These are phyloP conservation scores for Quercus wislizeni DNA, from an alignment of 306 rosid species.

Conservation along the genomic window DNA sequence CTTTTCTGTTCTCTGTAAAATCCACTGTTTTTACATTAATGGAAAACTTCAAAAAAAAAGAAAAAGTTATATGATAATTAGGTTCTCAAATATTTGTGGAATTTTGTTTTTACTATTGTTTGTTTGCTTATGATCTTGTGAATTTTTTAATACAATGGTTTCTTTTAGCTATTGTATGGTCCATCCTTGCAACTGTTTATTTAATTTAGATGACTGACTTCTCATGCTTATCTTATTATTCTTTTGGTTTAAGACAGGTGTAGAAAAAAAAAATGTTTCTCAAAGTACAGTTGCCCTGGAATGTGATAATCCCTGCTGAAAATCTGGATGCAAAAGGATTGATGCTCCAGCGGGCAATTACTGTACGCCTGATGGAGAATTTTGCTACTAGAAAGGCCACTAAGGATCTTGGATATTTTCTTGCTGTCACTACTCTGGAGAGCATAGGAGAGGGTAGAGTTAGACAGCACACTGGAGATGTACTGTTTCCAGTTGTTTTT, in stretches of 20 bases:
- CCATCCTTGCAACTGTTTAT: background rate
- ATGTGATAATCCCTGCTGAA: constrained; percentile 75
- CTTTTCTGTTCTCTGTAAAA: too few relatives aligned
- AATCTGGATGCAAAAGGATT: constrained; percentile 53
- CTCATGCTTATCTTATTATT: constrained; percentile 3
- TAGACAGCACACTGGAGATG: constrained; percentile 73
- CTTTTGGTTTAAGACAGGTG: constrained; percentile 29
- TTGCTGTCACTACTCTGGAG: constrained; percentile 73
- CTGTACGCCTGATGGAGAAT: constrained; percentile 55
- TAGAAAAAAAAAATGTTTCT: constrained; percentile 54
- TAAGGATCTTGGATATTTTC: constrained; percentile 72
- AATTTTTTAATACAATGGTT: background rate
- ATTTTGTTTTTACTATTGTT: background rate
- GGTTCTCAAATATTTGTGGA: background rate
- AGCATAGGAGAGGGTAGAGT: constrained; percentile 80
- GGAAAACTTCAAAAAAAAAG: background rate
- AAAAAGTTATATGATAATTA: background rate
- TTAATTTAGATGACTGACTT: background rate
- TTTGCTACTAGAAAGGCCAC: constrained; percentile 72
- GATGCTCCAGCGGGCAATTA: constrained; percentile 69
- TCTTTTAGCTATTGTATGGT: background rate
- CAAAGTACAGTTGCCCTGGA: constrained; percentile 76
- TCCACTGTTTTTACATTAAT: too few relatives aligned
- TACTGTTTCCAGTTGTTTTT: constrained; percentile 74
- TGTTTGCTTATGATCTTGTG: background rate